Base-by-base conservation (phyloP, 2,329 filamentous ascomycete species). In the Penicillium sp. region DNA sequence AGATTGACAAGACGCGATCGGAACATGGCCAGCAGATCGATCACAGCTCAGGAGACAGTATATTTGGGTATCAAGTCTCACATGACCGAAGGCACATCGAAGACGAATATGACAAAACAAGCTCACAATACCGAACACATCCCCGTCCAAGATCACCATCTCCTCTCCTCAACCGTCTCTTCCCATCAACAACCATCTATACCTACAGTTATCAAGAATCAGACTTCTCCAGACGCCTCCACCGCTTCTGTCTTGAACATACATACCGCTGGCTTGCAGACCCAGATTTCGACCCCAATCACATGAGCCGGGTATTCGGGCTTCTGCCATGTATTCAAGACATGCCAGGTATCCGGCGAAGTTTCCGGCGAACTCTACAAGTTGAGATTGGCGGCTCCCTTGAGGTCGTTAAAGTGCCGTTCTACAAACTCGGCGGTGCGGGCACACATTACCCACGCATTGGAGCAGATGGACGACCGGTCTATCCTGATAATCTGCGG, bases 161-260 rank as follows among this genome's bases (percentile, higher is more conserved):
- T 4, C 57, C 57, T 27, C 47, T 61, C 1, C 45, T 59, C 15
- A 58, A 59, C 42, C 58, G 57, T 15, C 54, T 61, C 31, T 58
- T 61, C 49, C 58, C 58, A 13, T 49, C 50, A 41, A 42, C 52
- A 23, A 58, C 58, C 18, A 59, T 61, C 0, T 73, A 67, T 25
- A 82, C 81, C 0, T 84, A 85, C 65, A 78, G 82, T n/a, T 78
- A 81, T 50, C 77, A 82, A 37, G 87, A 92, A 65, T 73, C 77
- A 2, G 84, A 79, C 1, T 90, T 95, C 60, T 83, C 83, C 10
- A 81, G 88, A 7, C 80, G 87, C 2, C 73, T 95, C 7, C 86
- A 88, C 43, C 81, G 88, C 35, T 76, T 77, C 47, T 78, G 82
- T 3, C 59, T 84, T 1, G 87, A 95, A 66, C 72, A 75, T 27